phyloP scores from a whole-genome alignment of 768 basidiomycete species.

The Rhizopogon vesiculosus region DNA sequence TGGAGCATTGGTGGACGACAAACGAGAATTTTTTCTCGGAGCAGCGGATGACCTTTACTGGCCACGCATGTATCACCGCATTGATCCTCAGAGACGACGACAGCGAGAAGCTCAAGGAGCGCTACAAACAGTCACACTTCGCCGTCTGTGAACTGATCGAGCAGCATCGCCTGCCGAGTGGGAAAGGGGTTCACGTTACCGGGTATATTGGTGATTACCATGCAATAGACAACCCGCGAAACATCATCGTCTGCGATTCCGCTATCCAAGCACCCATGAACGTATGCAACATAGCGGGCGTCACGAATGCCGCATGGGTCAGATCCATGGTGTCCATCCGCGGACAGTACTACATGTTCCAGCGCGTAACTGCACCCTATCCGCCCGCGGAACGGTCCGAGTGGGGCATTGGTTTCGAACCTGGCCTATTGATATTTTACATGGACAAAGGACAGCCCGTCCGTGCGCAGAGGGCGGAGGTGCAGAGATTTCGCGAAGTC shows the following conservation, averaged over 20 bases:
- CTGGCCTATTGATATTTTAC: conserved; percentile 4
- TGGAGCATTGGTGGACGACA: conserved; percentile 20
- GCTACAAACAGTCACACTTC: conserved; percentile 4
- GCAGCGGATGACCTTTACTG: background rate
- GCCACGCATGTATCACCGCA: conserved; percentile 14
- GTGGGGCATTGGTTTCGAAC: background rate
- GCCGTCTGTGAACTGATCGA: conserved; percentile 3
- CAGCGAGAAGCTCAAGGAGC: background rate
- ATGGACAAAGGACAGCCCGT: background rate
- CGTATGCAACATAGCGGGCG: background rate
- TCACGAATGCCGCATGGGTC: background rate
- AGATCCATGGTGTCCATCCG: conserved; percentile 1
- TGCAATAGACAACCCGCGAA: background rate
- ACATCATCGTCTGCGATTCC: conserved; percentile 5
- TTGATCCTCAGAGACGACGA: background rate
- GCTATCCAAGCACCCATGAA: background rate
- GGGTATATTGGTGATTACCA: background rate
- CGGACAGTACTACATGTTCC: conserved; percentile 2
- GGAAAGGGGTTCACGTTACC: background rate
- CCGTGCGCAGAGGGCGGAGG: background rate
- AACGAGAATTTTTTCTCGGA: conserved; percentile 7
- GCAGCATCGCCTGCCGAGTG: background rate
- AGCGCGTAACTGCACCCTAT: conserved; percentile 3
- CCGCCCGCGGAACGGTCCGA: background rate
- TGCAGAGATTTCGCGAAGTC: conserved; percentile 1